Conservation (phyloP, 2,329 filamentous ascomycete species). For the Botryotinia convoluta region DNA sequence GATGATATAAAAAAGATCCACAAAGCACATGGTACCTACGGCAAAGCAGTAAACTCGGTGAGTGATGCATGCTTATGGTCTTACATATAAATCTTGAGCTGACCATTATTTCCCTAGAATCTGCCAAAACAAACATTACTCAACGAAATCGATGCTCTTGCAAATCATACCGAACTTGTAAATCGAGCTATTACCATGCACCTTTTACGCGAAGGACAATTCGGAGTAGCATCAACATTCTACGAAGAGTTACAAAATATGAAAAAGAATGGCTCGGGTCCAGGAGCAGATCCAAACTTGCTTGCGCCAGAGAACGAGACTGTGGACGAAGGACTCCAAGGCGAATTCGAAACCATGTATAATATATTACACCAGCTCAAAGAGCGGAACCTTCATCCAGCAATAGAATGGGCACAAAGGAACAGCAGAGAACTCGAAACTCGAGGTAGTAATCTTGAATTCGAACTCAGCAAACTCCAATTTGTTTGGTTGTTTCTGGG, state of each 20-base stretch:
- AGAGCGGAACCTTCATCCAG: slow-evolving; percentile 70
- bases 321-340: slow-evolving; percentile 60
- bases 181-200: slow-evolving; percentile 97
- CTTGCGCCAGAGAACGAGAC: not conserved
- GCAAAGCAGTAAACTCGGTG: slow-evolving; percentile 81
- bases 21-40: slow-evolving; percentile 77
- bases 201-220: slow-evolving; percentile 89
- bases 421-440: slow-evolving; percentile 71
- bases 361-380: slow-evolving; percentile 77
- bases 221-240: slow-evolving; percentile 82
- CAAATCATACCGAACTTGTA: slow-evolving; percentile 71
- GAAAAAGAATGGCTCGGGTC: slow-evolving; percentile 40
- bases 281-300: slow-evolving; percentile 29
- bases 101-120: slow-evolving; percentile 30
- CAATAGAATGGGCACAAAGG: slow-evolving; percentile 79
- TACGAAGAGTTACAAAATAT: slow-evolving; percentile 64
- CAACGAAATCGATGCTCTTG: slow-evolving; percentile 77
- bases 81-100: not conserved
- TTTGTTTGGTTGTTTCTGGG: slow-evolving; percentile 86
- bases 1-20: slow-evolving; percentile 81
- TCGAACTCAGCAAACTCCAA: slow-evolving; percentile 86
- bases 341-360: slow-evolving; percentile 87
- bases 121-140: slow-evolving; percentile 59
- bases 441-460: slow-evolving; percentile 89
- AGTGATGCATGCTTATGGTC: slow-evolving; percentile 22